A percentile compares a stretch with the other conserved stretches of the same genome.
phyloP scores from a whole-genome alignment of 2,329 filamentous ascomycete genomes.

The Ceratocystis colombiana region DNA sequence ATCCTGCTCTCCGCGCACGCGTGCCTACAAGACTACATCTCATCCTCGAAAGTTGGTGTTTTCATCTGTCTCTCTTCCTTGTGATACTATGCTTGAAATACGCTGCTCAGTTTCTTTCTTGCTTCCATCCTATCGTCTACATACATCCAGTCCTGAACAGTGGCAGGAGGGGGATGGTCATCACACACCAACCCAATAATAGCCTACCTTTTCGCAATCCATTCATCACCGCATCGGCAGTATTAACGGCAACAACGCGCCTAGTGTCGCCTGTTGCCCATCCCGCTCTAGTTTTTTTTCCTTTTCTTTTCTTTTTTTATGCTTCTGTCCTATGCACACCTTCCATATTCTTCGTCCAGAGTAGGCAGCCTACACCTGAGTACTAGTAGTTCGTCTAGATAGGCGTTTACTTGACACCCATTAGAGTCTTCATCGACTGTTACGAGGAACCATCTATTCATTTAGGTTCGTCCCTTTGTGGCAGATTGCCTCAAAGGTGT shows the following conservation, averaged over 20 bases:
- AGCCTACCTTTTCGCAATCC: background rate
- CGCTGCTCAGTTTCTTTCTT: background rate
- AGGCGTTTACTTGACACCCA: background rate
- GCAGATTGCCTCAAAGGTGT: background rate
- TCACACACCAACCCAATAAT: background rate
- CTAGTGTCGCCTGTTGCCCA: slow-evolving; percentile 17
- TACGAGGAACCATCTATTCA: background rate
- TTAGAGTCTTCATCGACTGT: background rate
- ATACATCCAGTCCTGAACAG: background rate
- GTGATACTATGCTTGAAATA: background rate
- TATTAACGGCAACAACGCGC: slow-evolving; percentile 18
- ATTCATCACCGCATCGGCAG: background rate
- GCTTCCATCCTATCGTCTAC: background rate
- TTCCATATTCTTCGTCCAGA: background rate
- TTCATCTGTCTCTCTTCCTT: slow-evolving; percentile 11
- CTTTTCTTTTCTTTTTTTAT: no score
- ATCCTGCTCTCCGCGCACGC: slow-evolving; percentile 12
- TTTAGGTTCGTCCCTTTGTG: background rate
- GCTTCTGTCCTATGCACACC: background rate
- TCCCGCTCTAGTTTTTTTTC: background rate
- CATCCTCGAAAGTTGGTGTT: slow-evolving; percentile 16
- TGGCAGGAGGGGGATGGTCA: background rate
- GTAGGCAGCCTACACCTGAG: background rate
- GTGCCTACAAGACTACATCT: background rate
- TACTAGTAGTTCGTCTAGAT: background rate